A percentile compares a stretch with the other conserved stretches of the same genome.
Evolutionary conservation across 164 flowering plant species (phyloP).

Genomic region (Taxillus chinensis): DNA sequence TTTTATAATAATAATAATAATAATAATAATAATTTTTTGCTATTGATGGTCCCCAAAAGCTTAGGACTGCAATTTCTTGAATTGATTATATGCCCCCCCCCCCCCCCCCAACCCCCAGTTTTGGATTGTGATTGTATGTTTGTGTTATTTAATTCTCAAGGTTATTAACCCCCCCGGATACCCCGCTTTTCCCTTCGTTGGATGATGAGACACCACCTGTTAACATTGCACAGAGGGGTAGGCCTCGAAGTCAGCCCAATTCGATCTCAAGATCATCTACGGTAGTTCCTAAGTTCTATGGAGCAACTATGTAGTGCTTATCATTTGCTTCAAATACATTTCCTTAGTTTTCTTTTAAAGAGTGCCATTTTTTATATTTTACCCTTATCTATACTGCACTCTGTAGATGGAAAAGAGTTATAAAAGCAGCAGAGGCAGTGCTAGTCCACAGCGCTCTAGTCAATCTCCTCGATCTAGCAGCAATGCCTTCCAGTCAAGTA

Average conservation of each 20-base stretch:
- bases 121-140: constrained; percentile 4
- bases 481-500: constrained; percentile 41
- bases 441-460: constrained; percentile 84
- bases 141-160: constrained; percentile 24
- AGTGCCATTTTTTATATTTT: neutral
- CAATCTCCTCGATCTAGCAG: constrained; percentile 72
- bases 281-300: constrained; percentile 25
- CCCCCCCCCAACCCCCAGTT: too few species aligned
- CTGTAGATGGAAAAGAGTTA: constrained; percentile 70
- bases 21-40: too few species aligned
- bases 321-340: neutral
- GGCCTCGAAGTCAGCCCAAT: constrained; percentile 77
- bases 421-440: constrained; percentile 68
- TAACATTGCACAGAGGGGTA: constrained; percentile 47
- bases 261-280: constrained; percentile 77
- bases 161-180: constrained; percentile 95
- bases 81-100: too few species aligned
- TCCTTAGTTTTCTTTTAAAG: neutral
- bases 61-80: too few species aligned
- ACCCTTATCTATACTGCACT: neutral
- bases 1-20: too few species aligned
- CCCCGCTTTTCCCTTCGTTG: constrained; percentile 93
- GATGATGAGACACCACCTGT: constrained; percentile 62
- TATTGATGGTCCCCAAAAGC: too few species aligned
- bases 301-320: neutral